These are phyloP conservation scores for Rhizophora mangle DNA, from an alignment of 345 rosid species.

Conservation along the genomic window DNA sequence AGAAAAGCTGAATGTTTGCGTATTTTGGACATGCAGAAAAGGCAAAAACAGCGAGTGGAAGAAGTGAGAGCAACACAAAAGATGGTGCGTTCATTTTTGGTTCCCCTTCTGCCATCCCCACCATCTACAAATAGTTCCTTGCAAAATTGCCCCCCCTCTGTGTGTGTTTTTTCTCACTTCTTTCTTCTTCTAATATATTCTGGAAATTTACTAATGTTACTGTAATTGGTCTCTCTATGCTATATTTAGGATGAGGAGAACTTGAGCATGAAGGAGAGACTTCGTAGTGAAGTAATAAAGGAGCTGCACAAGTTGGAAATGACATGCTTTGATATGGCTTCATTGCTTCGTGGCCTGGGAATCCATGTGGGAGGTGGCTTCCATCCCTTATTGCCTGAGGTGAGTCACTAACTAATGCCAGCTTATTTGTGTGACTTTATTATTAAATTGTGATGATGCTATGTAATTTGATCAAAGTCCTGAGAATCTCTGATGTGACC, in stretches of 20 bases:
- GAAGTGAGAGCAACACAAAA: conserved; percentile 85
- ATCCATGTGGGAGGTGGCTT: conserved; percentile 53
- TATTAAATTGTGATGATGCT: not conserved
- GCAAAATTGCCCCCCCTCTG: too few relatives aligned
- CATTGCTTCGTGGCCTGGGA: conserved; percentile 76
- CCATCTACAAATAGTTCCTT: too few relatives aligned
- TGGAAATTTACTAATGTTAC: not conserved
- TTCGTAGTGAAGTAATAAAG: conserved; percentile 55
- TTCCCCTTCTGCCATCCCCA: too few relatives aligned
- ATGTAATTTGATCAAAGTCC: too few relatives aligned
- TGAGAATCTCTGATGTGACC: too few relatives aligned
- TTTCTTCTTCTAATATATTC: not conserved
- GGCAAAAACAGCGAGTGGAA: conserved; percentile 79
- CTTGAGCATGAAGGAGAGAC: conserved; percentile 64
- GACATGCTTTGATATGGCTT: conserved; percentile 58
- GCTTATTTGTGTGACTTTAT: not conserved
- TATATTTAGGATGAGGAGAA: conserved; percentile 66
- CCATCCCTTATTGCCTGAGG: conserved; percentile 56
- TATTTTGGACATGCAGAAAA: conserved; percentile 68
- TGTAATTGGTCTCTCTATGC: conserved; percentile 7
- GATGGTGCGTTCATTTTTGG: conserved; percentile 44
- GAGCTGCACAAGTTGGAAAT: conserved; percentile 60
- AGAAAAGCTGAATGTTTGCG: conserved; percentile 57
- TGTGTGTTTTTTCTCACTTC: not conserved
- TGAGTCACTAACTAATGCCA: conserved; percentile 21